Conservation (phyloP, 305 asterid genomes). For the Solanum hybrid region DNA sequence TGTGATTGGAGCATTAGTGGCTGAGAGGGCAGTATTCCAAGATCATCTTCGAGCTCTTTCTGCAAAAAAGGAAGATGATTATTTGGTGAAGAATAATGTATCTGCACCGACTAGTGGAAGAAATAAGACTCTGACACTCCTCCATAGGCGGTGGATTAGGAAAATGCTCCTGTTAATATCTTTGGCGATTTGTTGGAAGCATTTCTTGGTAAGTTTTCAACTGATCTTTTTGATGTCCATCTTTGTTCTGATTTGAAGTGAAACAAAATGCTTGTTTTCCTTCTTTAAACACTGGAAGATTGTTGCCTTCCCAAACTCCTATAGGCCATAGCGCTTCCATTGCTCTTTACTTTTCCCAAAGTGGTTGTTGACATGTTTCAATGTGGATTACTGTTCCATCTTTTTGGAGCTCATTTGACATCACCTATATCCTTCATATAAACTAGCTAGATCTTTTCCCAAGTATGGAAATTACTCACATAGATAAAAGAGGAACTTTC, state of each 20-base stretch:
- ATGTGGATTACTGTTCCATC: not conserved
- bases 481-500: not conserved
- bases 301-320: not conserved
- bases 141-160: conserved; percentile 51
- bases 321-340: not conserved
- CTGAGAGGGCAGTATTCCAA: conserved; percentile 57
- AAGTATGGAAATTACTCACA: not conserved
- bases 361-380: not conserved
- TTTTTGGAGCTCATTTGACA: not conserved
- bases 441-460: not conserved
- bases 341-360: not conserved
- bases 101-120: conserved; percentile 6
- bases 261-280: not conserved
- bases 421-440: not conserved
- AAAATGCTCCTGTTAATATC: conserved; percentile 37
- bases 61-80: conserved; percentile 75
- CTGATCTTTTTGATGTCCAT: not conserved
- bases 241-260: not conserved
- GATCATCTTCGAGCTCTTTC: conserved; percentile 49
- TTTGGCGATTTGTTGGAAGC: conserved; percentile 51
- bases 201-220: conserved; percentile 44
- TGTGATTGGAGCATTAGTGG: conserved; percentile 36
- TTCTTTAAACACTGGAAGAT: not conserved
- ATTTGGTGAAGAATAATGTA: conserved; percentile 19
- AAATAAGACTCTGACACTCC: conserved; percentile 4